Evolutionary conservation across 805 yeast genomes (phyloP), one percentile per base, ranked within the genome.

Genomic region (Kluyveromyces nonfermentans): DNA sequence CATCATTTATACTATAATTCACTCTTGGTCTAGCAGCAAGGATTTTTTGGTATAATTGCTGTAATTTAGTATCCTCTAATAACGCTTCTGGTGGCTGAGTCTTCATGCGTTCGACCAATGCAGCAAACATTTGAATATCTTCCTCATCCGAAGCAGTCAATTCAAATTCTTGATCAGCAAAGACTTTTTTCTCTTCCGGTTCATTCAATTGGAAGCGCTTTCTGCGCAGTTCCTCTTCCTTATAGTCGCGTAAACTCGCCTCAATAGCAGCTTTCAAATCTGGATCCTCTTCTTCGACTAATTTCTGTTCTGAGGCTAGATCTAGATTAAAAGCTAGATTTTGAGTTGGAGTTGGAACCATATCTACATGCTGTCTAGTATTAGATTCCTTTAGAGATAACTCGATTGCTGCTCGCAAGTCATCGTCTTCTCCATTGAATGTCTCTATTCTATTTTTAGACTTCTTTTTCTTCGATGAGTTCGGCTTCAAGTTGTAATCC

Each of bases 201-300:
- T 30, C 20, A 5, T 35, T 31, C 14, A 16, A 31, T 25, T 20
- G 33, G n/a, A 20, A 12, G 39, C 21, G n/a, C 15, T 54, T 51
- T 10, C 69, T 67, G 55, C 45, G 53, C 47, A 44, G 54, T 18
- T 52, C 59, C 36, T 53, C 65, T 28, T 56, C 59, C 50, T 82
- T 76, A 58, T 83, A 71, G 46, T 89, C 97, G 42, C 72, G 73
- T 48, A 93, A 70, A 62, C 96, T 86, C 1, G 96, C 96, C 14
- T 84, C 95, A 46, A 93, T 90, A 0, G 97, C 98, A 1, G 93
- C 95, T 59, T 80, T 85, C 79, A 90, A 75, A 32, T 87, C 96
- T 33, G 82, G 90, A 56, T 88, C 95, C 15, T 82, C 85, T 16
- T 83, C 87, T 2, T 77, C 85, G 14, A 62, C 53, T 46, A 5